Evolutionary conservation across 495 filamentous ascomycete species (phyloP), one percentile per base, ranked within the genome.

Genomic region (Aspergillus steynii): DNA sequence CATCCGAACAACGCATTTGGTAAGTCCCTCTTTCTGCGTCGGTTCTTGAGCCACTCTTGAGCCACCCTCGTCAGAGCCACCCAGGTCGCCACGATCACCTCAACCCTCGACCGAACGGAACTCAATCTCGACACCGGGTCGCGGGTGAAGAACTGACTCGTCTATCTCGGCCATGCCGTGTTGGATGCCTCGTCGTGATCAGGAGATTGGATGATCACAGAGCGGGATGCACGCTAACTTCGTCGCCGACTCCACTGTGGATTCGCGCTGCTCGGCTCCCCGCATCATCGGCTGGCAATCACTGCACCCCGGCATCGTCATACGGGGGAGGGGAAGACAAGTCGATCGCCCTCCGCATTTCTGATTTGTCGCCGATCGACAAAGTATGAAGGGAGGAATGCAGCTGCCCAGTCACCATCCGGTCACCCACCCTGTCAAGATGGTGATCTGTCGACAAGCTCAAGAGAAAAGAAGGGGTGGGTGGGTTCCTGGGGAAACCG

Each of bases 261-360:
- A 92, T 37, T 81, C 81, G 68, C 87, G 20, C 89, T 6, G 71
- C 77, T 66, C 80, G 72, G 50, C 90, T 86, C 2, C 50, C 53
- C 32, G 26, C 58, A 27, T 53, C 34, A 48, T 8, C 34, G 50
- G 45, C 15, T 34, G 57, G 2, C 57, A 49, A 28, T 53, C 57
- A 34, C 37, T 42, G 37, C 37, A 42, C 37, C 37, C 37, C 37
- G 9, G 37, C 37, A 42, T 42, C 37, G 12, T 42, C 37, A 34
- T 34, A 42, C 9, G 37, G 37, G 37, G 37, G 37, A 42, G 37
- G 37, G 9, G 37, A 15, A 42, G 7, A 12, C 10, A 3, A 42
- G 37, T 2, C 20, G 20, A 20, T 20, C 20, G 20, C 20, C 20
- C 20, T 20, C 20, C 20, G 20, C 20, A 20, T 20, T 20, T 20